Conservation (phyloP, 352 stramenopile genomes). For the Pythium scleroteichum region DNA sequence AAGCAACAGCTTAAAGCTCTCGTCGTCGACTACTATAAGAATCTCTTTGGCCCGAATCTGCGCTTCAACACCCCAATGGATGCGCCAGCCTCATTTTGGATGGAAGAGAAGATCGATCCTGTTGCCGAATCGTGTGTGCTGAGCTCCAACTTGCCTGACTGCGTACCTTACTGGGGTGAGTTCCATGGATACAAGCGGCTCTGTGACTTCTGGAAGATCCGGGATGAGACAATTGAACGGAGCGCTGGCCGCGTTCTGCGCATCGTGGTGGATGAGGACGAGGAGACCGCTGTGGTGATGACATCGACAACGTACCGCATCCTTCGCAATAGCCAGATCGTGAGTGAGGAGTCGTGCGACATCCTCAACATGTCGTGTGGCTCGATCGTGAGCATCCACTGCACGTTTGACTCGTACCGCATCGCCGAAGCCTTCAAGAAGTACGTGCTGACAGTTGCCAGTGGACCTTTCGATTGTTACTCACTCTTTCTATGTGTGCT, state of each 20-base stretch:
- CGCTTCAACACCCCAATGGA: slow-evolving; percentile 82
- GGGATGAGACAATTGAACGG: slow-evolving; percentile 83
- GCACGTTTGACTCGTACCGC: slow-evolving; percentile 86
- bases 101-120: slow-evolving; percentile 82
- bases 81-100: slow-evolving; percentile 77
- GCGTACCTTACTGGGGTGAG: slow-evolving; percentile 86
- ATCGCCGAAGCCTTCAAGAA: slow-evolving; percentile 84
- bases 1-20: slow-evolving; percentile 79
- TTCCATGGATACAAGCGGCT: slow-evolving; percentile 88
- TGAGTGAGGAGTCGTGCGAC: slow-evolving; percentile 87
- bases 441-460: slow-evolving; percentile 45
- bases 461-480: slow-evolving; percentile 14
- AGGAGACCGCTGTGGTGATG: slow-evolving; percentile 87
- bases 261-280: slow-evolving; percentile 83
- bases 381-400: slow-evolving; percentile 83
- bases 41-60: slow-evolving; percentile 73
- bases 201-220: slow-evolving; percentile 88
- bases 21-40: slow-evolving; percentile 78
- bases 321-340: slow-evolving; percentile 82
- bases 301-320: slow-evolving; percentile 87
- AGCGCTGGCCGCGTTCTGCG: slow-evolving; percentile 81
- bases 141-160: slow-evolving; percentile 85
- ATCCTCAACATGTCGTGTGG: slow-evolving; percentile 77
- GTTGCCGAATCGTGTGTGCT: slow-evolving; percentile 71
- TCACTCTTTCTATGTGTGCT: slow-evolving; percentile 20